Base-by-base conservation (phyloP, 768 basidiomycete species). In the Boletus coccyginus region DNA sequence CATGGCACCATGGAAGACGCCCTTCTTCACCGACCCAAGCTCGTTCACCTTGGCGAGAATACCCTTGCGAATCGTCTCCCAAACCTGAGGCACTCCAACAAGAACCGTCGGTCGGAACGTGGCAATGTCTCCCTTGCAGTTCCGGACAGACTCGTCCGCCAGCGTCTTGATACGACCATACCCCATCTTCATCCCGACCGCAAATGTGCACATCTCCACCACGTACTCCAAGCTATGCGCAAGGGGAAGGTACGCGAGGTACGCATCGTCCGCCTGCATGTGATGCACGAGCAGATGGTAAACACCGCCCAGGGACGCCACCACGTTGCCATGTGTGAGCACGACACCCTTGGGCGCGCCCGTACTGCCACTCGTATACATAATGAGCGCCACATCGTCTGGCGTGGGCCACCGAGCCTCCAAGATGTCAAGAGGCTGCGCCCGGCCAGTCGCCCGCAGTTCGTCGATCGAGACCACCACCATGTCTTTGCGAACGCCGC, bases 1-100 rank as follows among this genome's bases (percentile, higher is more conserved):
- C 65, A 93, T 76, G 3, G 94, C 92, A 40, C 83, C 83, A 62
- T 87, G 81, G 80, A 99, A 99, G 32, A 96, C 68, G 46, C 71
- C 77, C 75, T 86, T 88, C 78, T 82, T 90, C 64, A 93, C 16
- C 1, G 73, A 41, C 10, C 92, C 87, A 2, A 85, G 74, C 5
- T 81, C 66, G 55, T 92, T 82, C 52, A 98, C 86, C 73, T 94
- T 93, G 57, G 79, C 70, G 11, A 94, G 66, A 68, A 99, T 95
- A 33, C 94, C 94, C 77, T 99, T 99, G 56, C 95, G 86, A 62
- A 98, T 98, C 52, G 85, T 87, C 74, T 99, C 96, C 94, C 94
- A 99, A 1, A 98, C 90, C 3, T 94, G 92, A 2, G 96, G 96
- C 2, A 98, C 96, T 50, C 94, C 96, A 50, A 92, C 84, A 82